A percentile compares a stretch with the other conserved stretches of the same genome.
Conservation (phyloP, 2,329 filamentous ascomycete genomes). For the Aspergillus brasiliensis region DNA sequence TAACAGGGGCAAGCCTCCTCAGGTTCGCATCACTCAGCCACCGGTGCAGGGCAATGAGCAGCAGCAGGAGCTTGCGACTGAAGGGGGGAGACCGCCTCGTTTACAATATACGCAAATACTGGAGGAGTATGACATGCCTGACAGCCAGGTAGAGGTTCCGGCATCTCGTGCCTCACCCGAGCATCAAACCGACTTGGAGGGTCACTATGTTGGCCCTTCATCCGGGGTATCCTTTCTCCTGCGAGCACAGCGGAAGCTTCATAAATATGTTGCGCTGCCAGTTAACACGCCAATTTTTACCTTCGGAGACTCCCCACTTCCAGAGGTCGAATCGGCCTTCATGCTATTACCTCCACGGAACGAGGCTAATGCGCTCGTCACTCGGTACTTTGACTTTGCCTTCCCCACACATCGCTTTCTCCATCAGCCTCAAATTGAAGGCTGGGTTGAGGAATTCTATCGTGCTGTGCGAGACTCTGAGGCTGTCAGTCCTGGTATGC, state of each 20-base stretch:
- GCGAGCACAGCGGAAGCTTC: slow-evolving; percentile 18
- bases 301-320: slow-evolving; percentile 19
- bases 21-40: slow-evolving; percentile 9
- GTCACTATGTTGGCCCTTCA: slow-evolving; percentile 20
- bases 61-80: not conserved
- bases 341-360: slow-evolving; percentile 14
- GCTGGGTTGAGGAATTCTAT: slow-evolving; percentile 23
- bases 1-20: slow-evolving; percentile 16
- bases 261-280: slow-evolving; percentile 14
- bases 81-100: not conserved
- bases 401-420: slow-evolving; percentile 26
- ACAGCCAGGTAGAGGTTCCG: not conserved
- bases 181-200: slow-evolving; percentile 20
- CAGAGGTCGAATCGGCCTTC: slow-evolving; percentile 16
- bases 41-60: not conserved
- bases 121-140: not conserved
- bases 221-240: slow-evolving; percentile 20
- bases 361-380: slow-evolving; percentile 13
- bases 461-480: slow-evolving; percentile 1
- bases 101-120: not conserved
- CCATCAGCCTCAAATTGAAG: slow-evolving; percentile 17
- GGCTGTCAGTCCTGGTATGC: slow-evolving; percentile 3
- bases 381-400: slow-evolving; percentile 24
- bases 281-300: slow-evolving; percentile 19
- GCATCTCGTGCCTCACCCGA: slow-evolving; percentile 17